A percentile compares a stretch with the other conserved stretches of the same genome.
Evolutionary conservation across 345 rosid species (phyloP).

Genomic region (Pugionium cornutum): DNA sequence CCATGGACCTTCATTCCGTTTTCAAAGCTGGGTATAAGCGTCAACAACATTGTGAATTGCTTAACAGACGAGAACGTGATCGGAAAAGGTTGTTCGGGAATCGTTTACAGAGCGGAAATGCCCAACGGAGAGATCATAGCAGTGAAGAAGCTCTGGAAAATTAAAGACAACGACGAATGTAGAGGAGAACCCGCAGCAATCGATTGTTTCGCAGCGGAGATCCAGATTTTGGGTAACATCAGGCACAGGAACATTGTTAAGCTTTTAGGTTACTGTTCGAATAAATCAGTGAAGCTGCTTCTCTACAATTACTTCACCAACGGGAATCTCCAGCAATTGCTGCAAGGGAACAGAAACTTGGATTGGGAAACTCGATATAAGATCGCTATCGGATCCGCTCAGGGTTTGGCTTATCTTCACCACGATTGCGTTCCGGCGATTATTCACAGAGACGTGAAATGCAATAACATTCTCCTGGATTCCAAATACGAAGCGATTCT

Average conservation of each 20-base stretch:
- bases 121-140: conserved; percentile 77
- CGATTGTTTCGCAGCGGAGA: conserved; percentile 87
- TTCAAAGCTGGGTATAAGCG: conserved; percentile 69
- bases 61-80: conserved; percentile 81
- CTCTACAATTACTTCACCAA: conserved; percentile 75
- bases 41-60: conserved; percentile 73
- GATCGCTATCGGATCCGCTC: conserved; percentile 88
- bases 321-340: conserved; percentile 77
- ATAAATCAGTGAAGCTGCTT: conserved; percentile 76
- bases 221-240: conserved; percentile 85
- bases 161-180: conserved; percentile 55
- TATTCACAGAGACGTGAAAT: conserved; percentile 85
- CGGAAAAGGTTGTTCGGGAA: conserved; percentile 94
- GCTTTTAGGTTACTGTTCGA: conserved; percentile 84
- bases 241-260: conserved; percentile 82
- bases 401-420: conserved; percentile 86
- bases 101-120: conserved; percentile 86
- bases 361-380: conserved; percentile 91
- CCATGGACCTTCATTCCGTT: conserved; percentile 98
- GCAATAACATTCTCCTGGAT: conserved; percentile 84
- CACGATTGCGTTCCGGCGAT: conserved; percentile 84
- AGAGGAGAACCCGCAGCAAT: conserved; percentile 45
- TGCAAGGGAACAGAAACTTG: conserved; percentile 61
- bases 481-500: conserved; percentile 74
- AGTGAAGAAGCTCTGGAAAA: conserved; percentile 89